These are phyloP conservation scores for Waltiozyma sp. DNA, from an alignment of 1,139 yeast species.

Conservation along the genomic window DNA sequence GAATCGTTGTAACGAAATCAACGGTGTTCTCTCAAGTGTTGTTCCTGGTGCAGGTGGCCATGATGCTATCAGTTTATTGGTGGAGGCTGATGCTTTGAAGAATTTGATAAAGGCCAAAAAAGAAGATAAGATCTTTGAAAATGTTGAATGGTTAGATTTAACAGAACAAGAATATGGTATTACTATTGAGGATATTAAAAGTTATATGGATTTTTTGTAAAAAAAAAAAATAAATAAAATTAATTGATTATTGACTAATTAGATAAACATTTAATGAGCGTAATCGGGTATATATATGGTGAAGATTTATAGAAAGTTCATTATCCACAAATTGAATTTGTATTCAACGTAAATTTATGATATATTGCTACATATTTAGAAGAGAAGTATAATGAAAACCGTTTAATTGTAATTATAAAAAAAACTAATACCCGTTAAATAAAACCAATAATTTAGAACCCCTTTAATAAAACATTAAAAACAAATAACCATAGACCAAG, in stretches of 20 bases:
- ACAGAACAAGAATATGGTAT: conserved; percentile 51
- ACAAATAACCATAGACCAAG: neutral
- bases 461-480: neutral
- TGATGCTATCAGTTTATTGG: conserved; percentile 77
- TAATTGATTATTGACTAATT: too few relatives aligned
- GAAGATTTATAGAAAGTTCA: too few relatives aligned
- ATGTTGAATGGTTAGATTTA: conserved; percentile 55
- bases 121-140: conserved; percentile 22
- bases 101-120: conserved; percentile 27
- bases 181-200: conserved; percentile 2
- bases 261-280: too few relatives aligned
- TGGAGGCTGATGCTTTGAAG: conserved; percentile 35
- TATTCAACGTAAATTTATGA: too few relatives aligned
- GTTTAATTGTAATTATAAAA: too few relatives aligned
- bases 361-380: too few relatives aligned
- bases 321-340: too few relatives aligned
- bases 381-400: neutral
- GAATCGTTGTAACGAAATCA: conserved; percentile 42
- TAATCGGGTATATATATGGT: too few relatives aligned
- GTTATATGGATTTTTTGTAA: conserved; percentile 4
- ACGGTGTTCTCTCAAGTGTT: conserved; percentile 85
- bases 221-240: too few relatives aligned
- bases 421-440: neutral
- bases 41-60: conserved; percentile 99
- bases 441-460: neutral